Evolutionary conservation across 2,329 filamentous ascomycete genomes (phyloP).

Genomic region (Colletotrichum chlorophyti): DNA sequence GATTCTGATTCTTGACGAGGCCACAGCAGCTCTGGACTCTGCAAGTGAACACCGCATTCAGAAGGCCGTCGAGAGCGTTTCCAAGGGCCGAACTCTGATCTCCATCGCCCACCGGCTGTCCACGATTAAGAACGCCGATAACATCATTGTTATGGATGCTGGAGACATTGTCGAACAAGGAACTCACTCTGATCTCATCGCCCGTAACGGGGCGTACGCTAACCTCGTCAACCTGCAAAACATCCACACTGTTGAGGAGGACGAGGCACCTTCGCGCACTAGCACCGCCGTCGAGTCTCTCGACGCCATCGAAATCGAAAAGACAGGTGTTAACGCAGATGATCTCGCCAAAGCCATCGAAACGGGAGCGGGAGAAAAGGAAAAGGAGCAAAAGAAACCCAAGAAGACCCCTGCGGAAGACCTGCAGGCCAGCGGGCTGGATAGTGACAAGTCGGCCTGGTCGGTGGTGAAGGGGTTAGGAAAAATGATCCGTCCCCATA

Average conservation of each 20-base stretch:
- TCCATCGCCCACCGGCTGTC: conserved; percentile 69
- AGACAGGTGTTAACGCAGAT: conserved; percentile 31
- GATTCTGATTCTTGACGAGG: conserved; percentile 72
- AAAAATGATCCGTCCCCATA: conserved; percentile 45
- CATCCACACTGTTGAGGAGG: conserved; percentile 39
- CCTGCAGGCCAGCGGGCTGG: conserved; percentile 42
- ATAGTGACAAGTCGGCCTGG: conserved; percentile 47
- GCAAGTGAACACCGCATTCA: conserved; percentile 55
- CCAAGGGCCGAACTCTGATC: conserved; percentile 63
- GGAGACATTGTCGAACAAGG: conserved; percentile 68
- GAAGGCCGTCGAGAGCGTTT: conserved; percentile 50
- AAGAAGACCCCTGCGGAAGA: conserved; percentile 37
- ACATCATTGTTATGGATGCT: conserved; percentile 69
- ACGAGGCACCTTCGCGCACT: conserved; percentile 37
- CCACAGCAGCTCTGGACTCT: conserved; percentile 61
- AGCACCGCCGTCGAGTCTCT: conserved; percentile 43
- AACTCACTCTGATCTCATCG: conserved; percentile 64
- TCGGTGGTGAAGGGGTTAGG: conserved; percentile 45
- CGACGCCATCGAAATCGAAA: conserved; percentile 47
- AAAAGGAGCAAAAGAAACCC: conserved; percentile 41
- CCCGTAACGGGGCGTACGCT: conserved; percentile 56
- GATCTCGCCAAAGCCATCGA: conserved; percentile 8
- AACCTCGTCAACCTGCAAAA: conserved; percentile 56
- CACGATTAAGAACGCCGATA: conserved; percentile 67
- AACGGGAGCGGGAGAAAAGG: conserved; percentile 40